These are phyloP conservation scores for Monosporozyma aerobia DNA, from an alignment of 805 yeast genomes.

Conservation along the genomic window DNA sequence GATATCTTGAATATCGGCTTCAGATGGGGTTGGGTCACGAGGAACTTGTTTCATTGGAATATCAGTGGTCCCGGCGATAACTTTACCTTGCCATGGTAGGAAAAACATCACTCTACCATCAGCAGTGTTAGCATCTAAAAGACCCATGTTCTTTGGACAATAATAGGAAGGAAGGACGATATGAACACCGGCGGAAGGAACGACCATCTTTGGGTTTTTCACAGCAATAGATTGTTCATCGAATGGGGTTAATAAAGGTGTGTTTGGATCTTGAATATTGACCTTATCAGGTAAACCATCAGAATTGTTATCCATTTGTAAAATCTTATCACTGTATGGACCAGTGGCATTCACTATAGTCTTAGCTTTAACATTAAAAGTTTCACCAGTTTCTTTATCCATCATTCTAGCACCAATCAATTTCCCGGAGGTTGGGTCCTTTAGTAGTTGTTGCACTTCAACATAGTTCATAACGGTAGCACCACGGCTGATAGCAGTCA, in stretches of 20 bases:
- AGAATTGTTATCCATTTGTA: conserved; percentile 76
- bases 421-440: conserved; percentile 43
- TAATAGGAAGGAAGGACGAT: conserved; percentile 85
- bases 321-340: conserved; percentile 75
- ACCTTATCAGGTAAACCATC: conserved; percentile 52
- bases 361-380: conserved; percentile 54
- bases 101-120: conserved; percentile 97
- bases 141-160: conserved; percentile 79
- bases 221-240: conserved; percentile 17
- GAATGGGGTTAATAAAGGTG: conserved; percentile 11
- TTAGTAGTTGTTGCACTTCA: conserved; percentile 67
- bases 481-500: conserved; percentile 78
- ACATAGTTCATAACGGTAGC: conserved; percentile 84
- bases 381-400: conserved; percentile 62
- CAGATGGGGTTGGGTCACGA: conserved; percentile 72
- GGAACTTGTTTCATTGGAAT: conserved; percentile 68
- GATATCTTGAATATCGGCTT: conserved; percentile 81
- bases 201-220: conserved; percentile 64
- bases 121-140: conserved; percentile 82
- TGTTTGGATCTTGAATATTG: conserved; percentile 18
- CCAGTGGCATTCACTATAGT: conserved; percentile 89
- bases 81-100: conserved; percentile 97
- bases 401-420: conserved; percentile 67
- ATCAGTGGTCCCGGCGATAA: conserved; percentile 94
- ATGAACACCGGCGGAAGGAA: conserved; percentile 92